These are phyloP conservation scores for Dendrothele bispora DNA, from an alignment of 768 basidiomycete species.

Conservation along the genomic window DNA sequence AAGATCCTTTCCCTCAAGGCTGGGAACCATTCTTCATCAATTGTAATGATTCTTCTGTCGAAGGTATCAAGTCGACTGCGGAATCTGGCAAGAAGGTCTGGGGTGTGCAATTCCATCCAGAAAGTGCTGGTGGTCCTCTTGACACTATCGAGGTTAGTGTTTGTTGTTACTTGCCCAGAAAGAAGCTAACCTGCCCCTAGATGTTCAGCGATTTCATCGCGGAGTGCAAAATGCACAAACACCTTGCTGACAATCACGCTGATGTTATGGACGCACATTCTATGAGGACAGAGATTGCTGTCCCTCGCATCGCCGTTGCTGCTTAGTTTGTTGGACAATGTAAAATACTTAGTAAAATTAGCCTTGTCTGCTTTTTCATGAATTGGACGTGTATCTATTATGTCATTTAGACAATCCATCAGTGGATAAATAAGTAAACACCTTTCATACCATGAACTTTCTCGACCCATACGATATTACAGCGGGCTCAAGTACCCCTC, in stretches of 20 bases:
- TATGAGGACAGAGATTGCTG: slow-evolving; percentile 19
- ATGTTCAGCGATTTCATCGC: slow-evolving; percentile 94
- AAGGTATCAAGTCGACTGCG: slow-evolving; percentile 93
- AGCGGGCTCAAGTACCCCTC: slow-evolving; percentile 45
- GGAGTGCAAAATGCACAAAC: slow-evolving; percentile 69
- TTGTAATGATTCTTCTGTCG: slow-evolving; percentile 98
- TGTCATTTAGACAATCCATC: slow-evolving; percentile 2
- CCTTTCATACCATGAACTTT: slow-evolving; percentile 58
- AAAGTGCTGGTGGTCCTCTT: slow-evolving; percentile 96
- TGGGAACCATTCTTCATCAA: slow-evolving; percentile 99
- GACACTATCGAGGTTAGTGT: slow-evolving; percentile 92
- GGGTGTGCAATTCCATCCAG: slow-evolving; percentile 99
- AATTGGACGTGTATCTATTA: slow-evolving; percentile 1
- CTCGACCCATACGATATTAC: slow-evolving; percentile 67
- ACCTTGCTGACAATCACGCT: slow-evolving; percentile 24
- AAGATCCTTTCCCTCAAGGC: slow-evolving; percentile 93
- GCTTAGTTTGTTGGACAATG: slow-evolving; percentile 23
- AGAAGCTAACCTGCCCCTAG: too few relatives aligned
- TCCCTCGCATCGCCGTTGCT: slow-evolving; percentile 26
- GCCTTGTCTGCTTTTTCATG: too few relatives aligned
- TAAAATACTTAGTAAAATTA: too few relatives aligned
- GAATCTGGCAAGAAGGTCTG: slow-evolving; percentile 90
- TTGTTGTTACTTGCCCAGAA: too few relatives aligned
- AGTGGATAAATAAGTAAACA: too few relatives aligned
- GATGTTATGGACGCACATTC: slow-evolving; percentile 21